phyloP scores from a whole-genome alignment of 1,284 basidiomycete genomes.

The Tremellales sp. region DNA sequence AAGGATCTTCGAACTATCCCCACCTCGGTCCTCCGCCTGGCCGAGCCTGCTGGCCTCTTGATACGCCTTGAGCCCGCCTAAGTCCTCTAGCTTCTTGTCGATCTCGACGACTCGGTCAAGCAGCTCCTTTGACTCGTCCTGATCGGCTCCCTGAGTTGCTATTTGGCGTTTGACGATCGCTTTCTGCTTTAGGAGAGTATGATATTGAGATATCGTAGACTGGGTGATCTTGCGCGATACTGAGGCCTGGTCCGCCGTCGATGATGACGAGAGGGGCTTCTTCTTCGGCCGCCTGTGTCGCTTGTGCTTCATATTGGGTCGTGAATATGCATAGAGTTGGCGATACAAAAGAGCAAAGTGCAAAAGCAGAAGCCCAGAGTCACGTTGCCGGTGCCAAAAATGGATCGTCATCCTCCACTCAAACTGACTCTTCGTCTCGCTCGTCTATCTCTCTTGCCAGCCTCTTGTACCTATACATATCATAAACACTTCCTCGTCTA shows the following conservation, averaged over 20 bases:
- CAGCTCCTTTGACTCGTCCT: conserved; percentile 1
- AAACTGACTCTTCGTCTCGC: too few relatives aligned
- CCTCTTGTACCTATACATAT: too few relatives aligned
- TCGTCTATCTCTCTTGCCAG: too few relatives aligned
- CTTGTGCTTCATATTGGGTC: neutral
- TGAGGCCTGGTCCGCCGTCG: conserved; percentile 2
- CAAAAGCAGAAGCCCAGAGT: neutral
- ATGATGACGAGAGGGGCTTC: conserved; percentile 1
- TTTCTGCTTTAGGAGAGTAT: conserved; percentile 42
- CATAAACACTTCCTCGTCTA: too few relatives aligned
- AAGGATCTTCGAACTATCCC: conserved; percentile 74
- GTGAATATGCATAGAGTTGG: neutral
- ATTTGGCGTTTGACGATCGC: conserved; percentile 22
- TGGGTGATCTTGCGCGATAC: conserved; percentile 37
- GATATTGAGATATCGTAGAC: conserved; percentile 41
- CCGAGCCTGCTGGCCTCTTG: conserved; percentile 75
- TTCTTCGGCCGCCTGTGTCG: conserved; percentile 7
- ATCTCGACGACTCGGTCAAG: conserved; percentile 51
- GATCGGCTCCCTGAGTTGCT: neutral
- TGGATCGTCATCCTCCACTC: too few relatives aligned
- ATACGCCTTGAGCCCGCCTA: conserved; percentile 73
- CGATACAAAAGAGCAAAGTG: neutral
- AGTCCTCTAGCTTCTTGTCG: conserved; percentile 58
- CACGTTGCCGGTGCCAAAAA: neutral
- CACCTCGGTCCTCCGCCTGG: conserved; percentile 72